Conservation (phyloP, 345 rosid genomes). For the Eucalyptus curtisii region DNA sequence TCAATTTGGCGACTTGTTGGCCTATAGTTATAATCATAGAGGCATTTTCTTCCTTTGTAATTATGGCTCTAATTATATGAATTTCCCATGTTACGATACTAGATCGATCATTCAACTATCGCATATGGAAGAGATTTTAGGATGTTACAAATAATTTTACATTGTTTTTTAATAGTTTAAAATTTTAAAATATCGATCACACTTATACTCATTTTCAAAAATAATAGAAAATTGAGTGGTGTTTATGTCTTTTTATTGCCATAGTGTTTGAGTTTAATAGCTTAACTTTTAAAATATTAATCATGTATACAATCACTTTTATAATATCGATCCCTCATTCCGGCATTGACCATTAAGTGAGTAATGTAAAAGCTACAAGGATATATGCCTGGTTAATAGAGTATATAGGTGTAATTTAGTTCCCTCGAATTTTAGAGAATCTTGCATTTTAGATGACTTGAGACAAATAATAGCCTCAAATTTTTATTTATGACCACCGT, state of each 20-base stretch:
- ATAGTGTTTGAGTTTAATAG: background rate
- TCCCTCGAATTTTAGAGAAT: background rate
- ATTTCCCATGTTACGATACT: background rate
- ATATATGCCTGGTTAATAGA: background rate
- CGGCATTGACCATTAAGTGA: background rate
- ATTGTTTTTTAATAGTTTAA: background rate
- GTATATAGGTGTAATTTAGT: background rate
- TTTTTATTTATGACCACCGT: background rate
- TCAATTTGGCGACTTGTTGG: background rate
- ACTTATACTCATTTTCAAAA: background rate
- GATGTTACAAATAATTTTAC: background rate
- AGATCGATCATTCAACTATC: background rate
- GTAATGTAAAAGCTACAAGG: background rate
- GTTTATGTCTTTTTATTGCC: background rate
- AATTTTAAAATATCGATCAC: background rate
- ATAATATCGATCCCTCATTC: background rate
- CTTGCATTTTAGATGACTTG: background rate
- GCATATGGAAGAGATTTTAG: background rate
- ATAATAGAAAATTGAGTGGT: background rate
- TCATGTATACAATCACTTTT: no score
- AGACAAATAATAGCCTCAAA: background rate
- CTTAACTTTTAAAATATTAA: no score
- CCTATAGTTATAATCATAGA: background rate
- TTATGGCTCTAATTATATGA: background rate
- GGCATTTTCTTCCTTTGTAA: background rate